phyloP scores from a whole-genome alignment of 495 filamentous ascomycete genomes.

The Daldinia concentrica region DNA sequence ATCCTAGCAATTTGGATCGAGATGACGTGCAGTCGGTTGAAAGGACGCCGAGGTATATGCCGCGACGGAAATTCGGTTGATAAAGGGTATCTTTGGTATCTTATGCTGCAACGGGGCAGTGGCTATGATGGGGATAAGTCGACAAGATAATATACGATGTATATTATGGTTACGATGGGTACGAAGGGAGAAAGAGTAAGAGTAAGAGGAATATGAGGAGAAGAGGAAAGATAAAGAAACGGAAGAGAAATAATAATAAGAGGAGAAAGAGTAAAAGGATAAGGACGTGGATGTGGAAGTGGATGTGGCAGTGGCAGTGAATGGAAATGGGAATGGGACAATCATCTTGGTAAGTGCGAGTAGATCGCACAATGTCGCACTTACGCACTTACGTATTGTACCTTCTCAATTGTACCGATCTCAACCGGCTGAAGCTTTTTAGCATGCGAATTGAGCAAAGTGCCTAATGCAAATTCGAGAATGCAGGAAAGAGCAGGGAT shows the following conservation, averaged over 20 bases:
- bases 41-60: slow-evolving; percentile 28
- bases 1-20: slow-evolving; percentile 42
- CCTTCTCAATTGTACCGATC: slow-evolving; percentile 22
- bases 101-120: slow-evolving; percentile 18
- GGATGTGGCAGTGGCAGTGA: slow-evolving; percentile 25
- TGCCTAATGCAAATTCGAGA: slow-evolving; percentile 32
- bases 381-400: slow-evolving; percentile 19
- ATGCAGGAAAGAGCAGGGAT: slow-evolving; percentile 31
- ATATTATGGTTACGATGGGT: slow-evolving; percentile 18
- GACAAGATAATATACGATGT: slow-evolving; percentile 20
- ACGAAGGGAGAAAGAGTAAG: slow-evolving; percentile 27
- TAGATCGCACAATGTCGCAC: slow-evolving; percentile 41
- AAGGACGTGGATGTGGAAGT: slow-evolving; percentile 1
- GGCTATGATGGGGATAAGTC: slow-evolving; percentile 12
- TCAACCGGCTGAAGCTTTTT: slow-evolving; percentile 34
- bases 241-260: slow-evolving; percentile 1
- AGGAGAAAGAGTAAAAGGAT: slow-evolving; percentile 24
- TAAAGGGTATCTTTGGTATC: slow-evolving; percentile 30
- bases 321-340: too few relatives aligned
- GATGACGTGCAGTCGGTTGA: slow-evolving; percentile 31
- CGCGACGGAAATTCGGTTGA: slow-evolving; percentile 10
- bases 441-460: slow-evolving; percentile 28
- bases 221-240: not conserved
- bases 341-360: slow-evolving; percentile 31
- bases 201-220: slow-evolving; percentile 22